These are phyloP conservation scores for Senna tora DNA, from an alignment of 306 rosid genomes.

Conservation along the genomic window DNA sequence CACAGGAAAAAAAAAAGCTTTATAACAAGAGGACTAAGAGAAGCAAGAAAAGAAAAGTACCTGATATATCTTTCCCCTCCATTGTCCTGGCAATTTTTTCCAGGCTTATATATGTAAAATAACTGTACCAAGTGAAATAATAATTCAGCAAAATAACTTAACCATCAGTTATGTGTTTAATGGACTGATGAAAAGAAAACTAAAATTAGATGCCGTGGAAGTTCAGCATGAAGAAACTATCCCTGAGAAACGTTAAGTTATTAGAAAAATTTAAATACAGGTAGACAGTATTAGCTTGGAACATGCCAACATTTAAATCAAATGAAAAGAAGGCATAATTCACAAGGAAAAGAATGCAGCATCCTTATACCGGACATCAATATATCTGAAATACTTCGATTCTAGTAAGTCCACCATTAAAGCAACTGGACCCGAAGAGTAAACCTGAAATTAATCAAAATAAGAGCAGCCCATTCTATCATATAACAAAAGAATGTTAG, in stretches of 20 bases:
- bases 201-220: neutral
- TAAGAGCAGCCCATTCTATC: neutral
- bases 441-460: constrained; percentile 46
- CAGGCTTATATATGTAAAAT: constrained; percentile 82
- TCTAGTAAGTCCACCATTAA: constrained; percentile 63
- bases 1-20: neutral
- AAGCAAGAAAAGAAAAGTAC: constrained; percentile 45
- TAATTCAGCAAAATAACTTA: constrained; percentile 24
- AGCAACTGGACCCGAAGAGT: constrained; percentile 37
- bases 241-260: neutral
- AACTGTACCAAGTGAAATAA: constrained; percentile 55
- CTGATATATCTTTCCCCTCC: constrained; percentile 57
- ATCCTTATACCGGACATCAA: constrained; percentile 77
- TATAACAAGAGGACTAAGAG: neutral
- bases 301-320: neutral
- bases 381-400: constrained; percentile 71
- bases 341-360: constrained; percentile 9
- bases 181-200: neutral
- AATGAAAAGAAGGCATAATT: neutral
- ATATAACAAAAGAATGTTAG: constrained; percentile 15
- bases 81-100: constrained; percentile 62
- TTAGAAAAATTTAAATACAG: neutral
- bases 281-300: neutral
- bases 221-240: neutral
- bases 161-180: constrained; percentile 19